These are phyloP conservation scores for Ephemerocybe angulata DNA, from an alignment of 768 basidiomycete genomes.

Conservation along the genomic window DNA sequence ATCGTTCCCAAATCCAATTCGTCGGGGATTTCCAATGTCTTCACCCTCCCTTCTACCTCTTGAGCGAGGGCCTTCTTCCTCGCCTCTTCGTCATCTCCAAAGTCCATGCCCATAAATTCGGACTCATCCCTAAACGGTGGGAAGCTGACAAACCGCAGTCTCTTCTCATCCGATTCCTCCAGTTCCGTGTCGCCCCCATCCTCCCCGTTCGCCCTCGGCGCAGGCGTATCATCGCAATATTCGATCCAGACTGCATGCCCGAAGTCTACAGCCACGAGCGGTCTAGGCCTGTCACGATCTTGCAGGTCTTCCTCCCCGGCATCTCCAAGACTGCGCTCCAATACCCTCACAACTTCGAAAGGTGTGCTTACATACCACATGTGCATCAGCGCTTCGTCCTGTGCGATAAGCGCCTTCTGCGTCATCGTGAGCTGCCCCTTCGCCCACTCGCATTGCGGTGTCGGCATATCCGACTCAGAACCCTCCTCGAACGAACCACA, in stretches of 20 bases:
- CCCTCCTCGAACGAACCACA: too few relatives aligned
- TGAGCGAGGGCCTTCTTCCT: slow-evolving; percentile 7
- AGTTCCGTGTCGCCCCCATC: slow-evolving; percentile 1
- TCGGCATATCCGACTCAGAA: neutral
- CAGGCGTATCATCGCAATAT: slow-evolving; percentile 30
- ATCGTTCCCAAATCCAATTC: slow-evolving; percentile 63
- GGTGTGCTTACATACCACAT: slow-evolving; percentile 70
- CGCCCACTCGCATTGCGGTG: neutral
- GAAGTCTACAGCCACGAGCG: slow-evolving; percentile 81
- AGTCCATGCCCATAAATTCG: slow-evolving; percentile 19
- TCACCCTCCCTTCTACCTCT: slow-evolving; percentile 41
- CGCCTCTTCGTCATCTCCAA: slow-evolving; percentile 15
- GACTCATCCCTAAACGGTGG: slow-evolving; percentile 47
- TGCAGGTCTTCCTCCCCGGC: slow-evolving; percentile 14
- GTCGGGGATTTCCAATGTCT: slow-evolving; percentile 59
- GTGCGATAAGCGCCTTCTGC: slow-evolving; percentile 1
- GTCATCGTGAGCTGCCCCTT: slow-evolving; percentile 2
- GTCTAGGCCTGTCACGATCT: slow-evolving; percentile 48
- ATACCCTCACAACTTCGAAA: slow-evolving; percentile 67
- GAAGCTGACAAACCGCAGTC: slow-evolving; percentile 68
- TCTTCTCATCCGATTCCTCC: slow-evolving; percentile 39
- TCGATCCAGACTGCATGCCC: slow-evolving; percentile 86
- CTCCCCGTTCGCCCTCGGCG: slow-evolving; percentile 15
- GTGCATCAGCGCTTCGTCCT: slow-evolving; percentile 56
- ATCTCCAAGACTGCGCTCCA: neutral